phyloP scores from a whole-genome alignment of 192 early-diverging fungal genomes.

The Coemansia sp. region DNA sequence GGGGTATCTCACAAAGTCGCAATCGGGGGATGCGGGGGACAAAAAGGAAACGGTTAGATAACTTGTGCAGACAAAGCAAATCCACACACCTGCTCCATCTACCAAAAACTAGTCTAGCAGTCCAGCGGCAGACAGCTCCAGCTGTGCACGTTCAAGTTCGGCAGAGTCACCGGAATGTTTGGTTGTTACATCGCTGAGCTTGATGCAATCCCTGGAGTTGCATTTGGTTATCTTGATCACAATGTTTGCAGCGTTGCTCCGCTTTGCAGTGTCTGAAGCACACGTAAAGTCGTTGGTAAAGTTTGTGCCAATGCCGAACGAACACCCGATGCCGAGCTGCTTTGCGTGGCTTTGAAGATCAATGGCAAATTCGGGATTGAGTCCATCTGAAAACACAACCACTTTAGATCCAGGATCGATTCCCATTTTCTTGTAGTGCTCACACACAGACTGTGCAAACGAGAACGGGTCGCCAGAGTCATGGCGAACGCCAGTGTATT shows the following conservation, averaged over 20 bases:
- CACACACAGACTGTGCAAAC: slow-evolving; percentile 56
- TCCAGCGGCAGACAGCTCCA: slow-evolving; percentile 16
- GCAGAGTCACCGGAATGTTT: slow-evolving; percentile 59
- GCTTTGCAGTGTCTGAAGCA: slow-evolving; percentile 11
- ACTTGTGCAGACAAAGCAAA: neutral
- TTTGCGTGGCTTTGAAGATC: slow-evolving; percentile 49
- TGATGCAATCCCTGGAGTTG: slow-evolving; percentile 57
- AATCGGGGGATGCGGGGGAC: too few species aligned
- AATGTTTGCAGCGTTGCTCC: slow-evolving; percentile 62
- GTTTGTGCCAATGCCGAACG: slow-evolving; percentile 72
- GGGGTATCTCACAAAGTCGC: too few species aligned
- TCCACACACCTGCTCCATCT: neutral
- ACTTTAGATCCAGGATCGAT: slow-evolving; percentile 59
- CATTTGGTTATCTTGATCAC: slow-evolving; percentile 70
- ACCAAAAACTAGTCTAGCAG: slow-evolving; percentile 2
- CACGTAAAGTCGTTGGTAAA: slow-evolving; percentile 69
- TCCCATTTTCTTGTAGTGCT: slow-evolving; percentile 56
- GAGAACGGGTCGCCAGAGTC: slow-evolving; percentile 67
- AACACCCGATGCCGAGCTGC: slow-evolving; percentile 46
- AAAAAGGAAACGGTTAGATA: neutral
- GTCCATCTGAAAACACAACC: slow-evolving; percentile 69
- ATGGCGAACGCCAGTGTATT: slow-evolving; percentile 62
- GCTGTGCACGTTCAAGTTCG: slow-evolving; percentile 52
- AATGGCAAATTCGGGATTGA: slow-evolving; percentile 54
- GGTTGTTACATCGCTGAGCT: slow-evolving; percentile 64